Evolutionary conservation across 2,329 filamentous ascomycete genomes (phyloP), one percentile per base, ranked within the genome.

Genomic region (Hypoxylon sp.): DNA sequence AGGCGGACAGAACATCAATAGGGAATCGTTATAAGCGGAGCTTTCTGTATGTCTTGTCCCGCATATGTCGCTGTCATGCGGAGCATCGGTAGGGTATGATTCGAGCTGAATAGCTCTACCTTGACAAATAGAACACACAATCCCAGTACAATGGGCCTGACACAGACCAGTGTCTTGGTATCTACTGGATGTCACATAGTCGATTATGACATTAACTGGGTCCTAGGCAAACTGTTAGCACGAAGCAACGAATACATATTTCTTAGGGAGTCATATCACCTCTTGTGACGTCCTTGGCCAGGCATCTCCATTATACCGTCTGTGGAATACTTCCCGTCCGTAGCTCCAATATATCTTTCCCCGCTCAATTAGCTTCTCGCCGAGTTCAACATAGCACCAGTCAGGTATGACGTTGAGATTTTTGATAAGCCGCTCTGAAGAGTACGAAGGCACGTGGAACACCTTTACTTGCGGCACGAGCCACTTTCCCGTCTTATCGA

Each of bases 181-280:
- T n/a, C 63, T 68, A 23, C 67, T 70, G 45, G 61, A 55, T 4
- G 69, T 72, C 34, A 63, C 52, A 41, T 70, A 72, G 23, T 72
- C 69, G 10, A 72, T 53, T 1, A 72, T 67, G 10, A 72, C 58
- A 25, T 60, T 67, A 21, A 61, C 46, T 14, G 56, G 43, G 23
- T 59, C 48, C 69, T 71, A 45, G 17, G 19, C 3, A 19, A 10
- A 32, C 14, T 13, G 50, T 65, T n/a, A 65, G 60, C 28, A 45
- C 10, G 14, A 6, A 7, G 19, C 13, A 14, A 13, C 61, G 41
- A 21, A n/a, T 4, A 11, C 23, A 19, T 49, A n/a, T 9, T 23
- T 56, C 5, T 53, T 14, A 38, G 3, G 5, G 17, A 48, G 23
- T 11, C 2, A 6, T 19, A 14, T 58, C 13, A 58, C 55, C 43